phyloP scores from a whole-genome alignment of 2,329 filamentous ascomycete species.

The Talaromyces sp. region DNA sequence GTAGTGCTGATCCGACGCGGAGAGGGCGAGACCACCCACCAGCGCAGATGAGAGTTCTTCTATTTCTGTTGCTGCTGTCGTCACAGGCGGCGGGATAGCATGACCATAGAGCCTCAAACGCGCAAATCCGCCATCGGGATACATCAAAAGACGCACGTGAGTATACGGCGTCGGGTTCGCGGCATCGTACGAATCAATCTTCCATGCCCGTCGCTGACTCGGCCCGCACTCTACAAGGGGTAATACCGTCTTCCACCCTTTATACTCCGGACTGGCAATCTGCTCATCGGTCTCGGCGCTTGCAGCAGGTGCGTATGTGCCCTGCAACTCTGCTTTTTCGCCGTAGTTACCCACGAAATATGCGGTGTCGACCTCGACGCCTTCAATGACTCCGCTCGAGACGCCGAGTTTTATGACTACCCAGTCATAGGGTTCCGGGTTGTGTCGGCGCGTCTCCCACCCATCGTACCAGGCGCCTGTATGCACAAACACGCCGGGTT shows the following conservation, averaged over 20 bases:
- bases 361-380: conserved; percentile 46
- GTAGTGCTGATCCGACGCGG: conserved; percentile 43
- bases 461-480: conserved; percentile 64
- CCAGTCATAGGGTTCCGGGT: conserved; percentile 57
- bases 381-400: conserved; percentile 37
- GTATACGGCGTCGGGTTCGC: conserved; percentile 36
- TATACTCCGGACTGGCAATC: conserved; percentile 33
- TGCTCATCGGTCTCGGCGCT: conserved; percentile 27
- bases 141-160: conserved; percentile 45
- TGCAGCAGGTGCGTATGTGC: conserved; percentile 25
- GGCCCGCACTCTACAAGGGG: conserved; percentile 39
- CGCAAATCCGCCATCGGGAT: conserved; percentile 47
- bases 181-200: conserved; percentile 26
- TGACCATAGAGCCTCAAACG: conserved; percentile 43
- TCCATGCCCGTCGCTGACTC: conserved; percentile 43
- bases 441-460: conserved; percentile 63
- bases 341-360: conserved; percentile 48
- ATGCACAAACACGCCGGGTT: conserved; percentile 57
- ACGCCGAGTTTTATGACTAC: conserved; percentile 59
- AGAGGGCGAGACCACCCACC: conserved; percentile 39
- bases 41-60: conserved; percentile 44
- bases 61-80: conserved; percentile 19
- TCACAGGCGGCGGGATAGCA: conserved; percentile 35
- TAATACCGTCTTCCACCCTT: conserved; percentile 40
- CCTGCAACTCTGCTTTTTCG: conserved; percentile 42